Evolutionary conservation across 345 rosid species (phyloP).

Genomic region (Salix udensis): DNA sequence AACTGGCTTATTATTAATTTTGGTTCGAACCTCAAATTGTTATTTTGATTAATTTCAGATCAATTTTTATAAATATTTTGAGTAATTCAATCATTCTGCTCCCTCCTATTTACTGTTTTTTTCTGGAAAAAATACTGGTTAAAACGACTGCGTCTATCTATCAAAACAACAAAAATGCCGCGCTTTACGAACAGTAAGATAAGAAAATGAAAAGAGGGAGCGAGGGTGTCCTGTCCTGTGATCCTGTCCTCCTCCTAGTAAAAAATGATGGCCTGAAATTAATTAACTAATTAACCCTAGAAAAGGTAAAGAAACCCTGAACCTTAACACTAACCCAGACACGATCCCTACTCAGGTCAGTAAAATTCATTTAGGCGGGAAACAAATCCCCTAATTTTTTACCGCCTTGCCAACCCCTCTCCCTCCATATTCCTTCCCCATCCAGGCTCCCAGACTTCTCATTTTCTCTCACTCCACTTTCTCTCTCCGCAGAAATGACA

Average conservation of each 20-base stretch:
- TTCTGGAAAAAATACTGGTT: not conserved
- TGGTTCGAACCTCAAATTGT: too few species aligned
- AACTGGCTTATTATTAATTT: too few species aligned
- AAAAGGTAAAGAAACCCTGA: not conserved
- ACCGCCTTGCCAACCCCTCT: not conserved
- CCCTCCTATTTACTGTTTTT: too few species aligned
- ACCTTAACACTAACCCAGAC: not conserved
- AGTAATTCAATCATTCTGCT: too few species aligned
- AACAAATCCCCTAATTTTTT: slow-evolving; percentile 8
- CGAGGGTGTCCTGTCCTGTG: not conserved
- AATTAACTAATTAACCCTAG: slow-evolving; percentile 23
- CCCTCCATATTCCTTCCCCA: not conserved
- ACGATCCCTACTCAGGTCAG: slow-evolving; percentile 2
- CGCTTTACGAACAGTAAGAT: not conserved
- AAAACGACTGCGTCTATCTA: not conserved
- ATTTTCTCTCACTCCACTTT: not conserved
- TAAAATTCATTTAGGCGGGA: slow-evolving; percentile 26
- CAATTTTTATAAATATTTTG: too few species aligned
- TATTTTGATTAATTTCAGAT: too few species aligned
- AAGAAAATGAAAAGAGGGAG: not conserved
- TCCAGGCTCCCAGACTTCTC: not conserved
- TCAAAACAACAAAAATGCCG: too few species aligned
- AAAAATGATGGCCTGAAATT: not conserved
- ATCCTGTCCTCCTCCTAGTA: not conserved
- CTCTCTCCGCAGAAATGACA: slow-evolving; percentile 30